These are phyloP conservation scores for Yamadazyma ubonensis DNA, from an alignment of 805 yeast genomes.

Conservation along the genomic window DNA sequence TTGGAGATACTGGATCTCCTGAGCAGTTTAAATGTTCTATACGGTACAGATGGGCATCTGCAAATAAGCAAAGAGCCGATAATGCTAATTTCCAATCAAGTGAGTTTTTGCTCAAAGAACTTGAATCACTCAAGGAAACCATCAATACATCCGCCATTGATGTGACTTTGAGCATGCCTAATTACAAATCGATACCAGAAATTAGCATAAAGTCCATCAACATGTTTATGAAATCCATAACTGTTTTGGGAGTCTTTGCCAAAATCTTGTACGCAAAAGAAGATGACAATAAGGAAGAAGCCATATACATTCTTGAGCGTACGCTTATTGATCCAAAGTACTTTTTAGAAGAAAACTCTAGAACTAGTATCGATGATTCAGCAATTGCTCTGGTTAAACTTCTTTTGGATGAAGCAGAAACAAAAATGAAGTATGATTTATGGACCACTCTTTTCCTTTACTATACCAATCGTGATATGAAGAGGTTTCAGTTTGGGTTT, in stretches of 20 bases:
- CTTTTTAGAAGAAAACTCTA: slow-evolving; percentile 2
- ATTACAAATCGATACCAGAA: slow-evolving; percentile 58
- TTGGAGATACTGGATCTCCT: too few species aligned
- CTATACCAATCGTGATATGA: slow-evolving; percentile 35
- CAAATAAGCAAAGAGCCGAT: slow-evolving; percentile 26
- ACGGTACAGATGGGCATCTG: slow-evolving; percentile 35
- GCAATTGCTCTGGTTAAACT: slow-evolving; percentile 50
- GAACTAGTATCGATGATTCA: background rate
- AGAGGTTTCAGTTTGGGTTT: slow-evolving; percentile 48
- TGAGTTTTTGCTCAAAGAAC: slow-evolving; percentile 23
- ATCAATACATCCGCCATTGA: slow-evolving; percentile 6
- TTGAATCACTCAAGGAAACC: slow-evolving; percentile 18
- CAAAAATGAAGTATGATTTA: slow-evolving; percentile 64
- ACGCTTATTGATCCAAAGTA: slow-evolving; percentile 36
- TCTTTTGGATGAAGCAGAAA: slow-evolving; percentile 63
- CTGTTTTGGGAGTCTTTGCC: slow-evolving; percentile 66
- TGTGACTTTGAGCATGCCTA: slow-evolving; percentile 47
- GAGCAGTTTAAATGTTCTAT: slow-evolving; percentile 3
- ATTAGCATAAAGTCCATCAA: slow-evolving; percentile 50
- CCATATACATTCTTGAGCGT: slow-evolving; percentile 43
- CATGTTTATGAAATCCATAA: slow-evolving; percentile 66
- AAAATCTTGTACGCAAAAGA: slow-evolving; percentile 41
- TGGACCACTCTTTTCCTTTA: slow-evolving; percentile 72
- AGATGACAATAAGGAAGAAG: slow-evolving; percentile 29
- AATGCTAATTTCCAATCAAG: slow-evolving; percentile 32